Conservation (phyloP, 2,329 filamentous ascomycete species). For the Periconia sp. region DNA sequence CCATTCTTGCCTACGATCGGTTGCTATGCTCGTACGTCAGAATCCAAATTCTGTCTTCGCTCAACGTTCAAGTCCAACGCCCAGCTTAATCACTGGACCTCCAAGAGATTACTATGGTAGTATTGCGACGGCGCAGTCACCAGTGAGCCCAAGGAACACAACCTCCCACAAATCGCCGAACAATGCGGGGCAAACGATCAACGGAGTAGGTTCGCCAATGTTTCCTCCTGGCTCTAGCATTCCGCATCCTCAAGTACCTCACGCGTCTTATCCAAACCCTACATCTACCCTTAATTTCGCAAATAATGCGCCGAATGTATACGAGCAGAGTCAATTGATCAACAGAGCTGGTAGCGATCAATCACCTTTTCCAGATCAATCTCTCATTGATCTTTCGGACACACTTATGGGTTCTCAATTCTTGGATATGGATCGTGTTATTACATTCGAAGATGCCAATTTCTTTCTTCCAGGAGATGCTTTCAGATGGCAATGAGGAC, state of each 20-base stretch:
- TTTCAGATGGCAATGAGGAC: slow-evolving; percentile 34
- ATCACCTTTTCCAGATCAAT: slow-evolving; percentile 36
- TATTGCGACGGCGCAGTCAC: no score
- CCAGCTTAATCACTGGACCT: no score
- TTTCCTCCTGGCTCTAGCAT: no score
- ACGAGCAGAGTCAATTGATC: slow-evolving; percentile 2
- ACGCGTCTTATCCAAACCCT: no score
- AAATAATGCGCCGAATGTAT: background rate
- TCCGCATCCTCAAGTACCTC: no score
- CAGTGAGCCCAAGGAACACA: no score
- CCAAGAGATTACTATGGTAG: no score
- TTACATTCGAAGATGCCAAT: slow-evolving; percentile 44
- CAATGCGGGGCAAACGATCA: no score
- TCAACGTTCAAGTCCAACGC: background rate
- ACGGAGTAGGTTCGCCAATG: no score
- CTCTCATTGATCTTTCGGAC: slow-evolving; percentile 35
- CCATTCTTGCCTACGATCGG: slow-evolving; percentile 27
- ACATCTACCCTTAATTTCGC: no score
- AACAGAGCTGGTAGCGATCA: slow-evolving; percentile 8
- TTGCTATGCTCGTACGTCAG: background rate
- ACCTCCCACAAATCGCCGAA: no score
- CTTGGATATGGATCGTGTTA: slow-evolving; percentile 41
- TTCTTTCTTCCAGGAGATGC: slow-evolving; percentile 39
- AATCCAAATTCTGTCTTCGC: background rate
- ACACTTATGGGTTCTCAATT: slow-evolving; percentile 42